A percentile compares a stretch with the other conserved stretches of the same genome.
phyloP scores from a whole-genome alignment of 2,329 filamentous ascomycete genomes.

The Fusarium torulosum region DNA sequence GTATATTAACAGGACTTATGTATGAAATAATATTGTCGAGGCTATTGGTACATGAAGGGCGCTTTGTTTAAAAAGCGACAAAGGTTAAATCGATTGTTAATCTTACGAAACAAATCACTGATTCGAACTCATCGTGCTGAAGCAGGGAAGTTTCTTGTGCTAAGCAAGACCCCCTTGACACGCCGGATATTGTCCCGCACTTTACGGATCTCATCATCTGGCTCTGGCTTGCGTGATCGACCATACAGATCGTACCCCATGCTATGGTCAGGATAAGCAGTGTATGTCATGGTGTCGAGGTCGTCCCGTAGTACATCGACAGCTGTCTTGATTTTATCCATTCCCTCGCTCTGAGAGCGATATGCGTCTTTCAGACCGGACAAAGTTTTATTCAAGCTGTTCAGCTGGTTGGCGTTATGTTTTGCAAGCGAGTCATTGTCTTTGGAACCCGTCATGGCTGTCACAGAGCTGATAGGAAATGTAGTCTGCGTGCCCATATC shows the following conservation, averaged over 20 bases:
- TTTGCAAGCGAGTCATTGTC: conserved; percentile 49
- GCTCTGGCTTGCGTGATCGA: conserved; percentile 61
- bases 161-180: conserved; percentile 83
- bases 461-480: conserved; percentile 42
- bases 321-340: conserved; percentile 64
- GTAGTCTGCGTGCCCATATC: conserved; percentile 85
- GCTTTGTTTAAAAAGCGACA: conserved; percentile 2
- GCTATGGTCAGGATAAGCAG: conserved; percentile 54
- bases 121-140: conserved; percentile 50
- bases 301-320: conserved; percentile 74
- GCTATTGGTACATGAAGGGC: conserved; percentile 14
- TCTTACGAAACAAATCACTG: not conserved
- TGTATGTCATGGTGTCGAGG: conserved; percentile 70
- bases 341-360: conserved; percentile 60
- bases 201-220: conserved; percentile 78
- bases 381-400: conserved; percentile 58
- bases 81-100: not conserved
- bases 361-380: conserved; percentile 60
- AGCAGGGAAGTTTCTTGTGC: conserved; percentile 78
- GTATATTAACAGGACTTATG: conserved; percentile 26
- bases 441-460: conserved; percentile 22
- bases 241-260: conserved; percentile 59
- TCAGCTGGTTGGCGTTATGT: conserved; percentile 59
- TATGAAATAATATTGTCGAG: conserved; percentile 4
- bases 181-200: conserved; percentile 81